These are phyloP conservation scores for Lipomyces sp. DNA, from an alignment of 805 yeast genomes.

Conservation along the genomic window DNA sequence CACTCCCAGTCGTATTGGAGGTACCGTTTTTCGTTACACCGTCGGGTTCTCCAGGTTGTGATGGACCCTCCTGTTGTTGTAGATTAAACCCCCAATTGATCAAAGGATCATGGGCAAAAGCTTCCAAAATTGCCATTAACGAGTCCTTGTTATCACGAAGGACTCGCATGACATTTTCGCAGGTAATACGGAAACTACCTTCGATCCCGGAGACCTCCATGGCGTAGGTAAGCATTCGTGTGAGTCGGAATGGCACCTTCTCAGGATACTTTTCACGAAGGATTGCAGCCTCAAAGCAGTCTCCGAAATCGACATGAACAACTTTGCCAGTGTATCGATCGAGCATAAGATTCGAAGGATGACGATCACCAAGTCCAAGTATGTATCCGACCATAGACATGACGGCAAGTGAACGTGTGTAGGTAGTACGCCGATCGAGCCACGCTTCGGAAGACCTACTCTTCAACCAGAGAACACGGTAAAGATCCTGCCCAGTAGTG, in stretches of 20 bases:
- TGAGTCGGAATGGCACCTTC: conserved; percentile 94
- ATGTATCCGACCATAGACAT: conserved; percentile 99
- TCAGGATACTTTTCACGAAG: conserved; percentile 96
- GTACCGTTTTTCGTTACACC: background rate
- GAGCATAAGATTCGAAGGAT: conserved; percentile 95
- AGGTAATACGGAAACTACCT: conserved; percentile 93
- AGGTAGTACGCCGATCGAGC: conserved; percentile 95
- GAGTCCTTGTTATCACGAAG: conserved; percentile 93
- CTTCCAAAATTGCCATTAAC: conserved; percentile 95
- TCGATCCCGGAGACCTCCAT: conserved; percentile 99
- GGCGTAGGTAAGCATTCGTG: conserved; percentile 96
- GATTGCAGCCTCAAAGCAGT: conserved; percentile 98
- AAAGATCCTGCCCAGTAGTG: conserved; percentile 94
- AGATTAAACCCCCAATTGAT: conserved; percentile 90
- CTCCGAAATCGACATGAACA: conserved; percentile 97
- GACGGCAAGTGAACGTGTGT: conserved; percentile 92
- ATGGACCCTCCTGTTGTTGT: conserved; percentile 26
- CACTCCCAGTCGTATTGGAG: background rate
- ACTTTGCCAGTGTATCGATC: conserved; percentile 94
- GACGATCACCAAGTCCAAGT: conserved; percentile 95
- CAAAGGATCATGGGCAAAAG: conserved; percentile 97
- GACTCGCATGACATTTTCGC: conserved; percentile 96
- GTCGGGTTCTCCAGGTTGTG: conserved; percentile 4
- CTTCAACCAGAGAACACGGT: conserved; percentile 94
- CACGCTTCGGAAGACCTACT: conserved; percentile 96